Evolutionary conservation across 257 asterid genomes (phyloP).

Genomic region (Ehretia macrophylla): DNA sequence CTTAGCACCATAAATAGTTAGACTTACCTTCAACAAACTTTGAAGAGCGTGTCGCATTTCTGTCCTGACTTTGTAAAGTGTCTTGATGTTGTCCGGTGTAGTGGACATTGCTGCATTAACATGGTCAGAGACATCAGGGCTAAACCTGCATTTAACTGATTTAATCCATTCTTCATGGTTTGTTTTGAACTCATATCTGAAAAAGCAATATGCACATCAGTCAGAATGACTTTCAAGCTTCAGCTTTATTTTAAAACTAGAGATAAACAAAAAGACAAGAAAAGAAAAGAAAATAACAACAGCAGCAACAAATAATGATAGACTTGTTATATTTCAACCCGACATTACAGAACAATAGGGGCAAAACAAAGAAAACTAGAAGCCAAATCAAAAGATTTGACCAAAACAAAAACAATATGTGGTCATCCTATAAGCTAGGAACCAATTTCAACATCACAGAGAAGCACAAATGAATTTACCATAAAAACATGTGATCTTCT

Average conservation of each 20-base stretch:
- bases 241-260: background rate
- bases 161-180: slow-evolving; percentile 86
- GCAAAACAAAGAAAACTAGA: too few species aligned
- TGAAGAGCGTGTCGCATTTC: slow-evolving; percentile 80
- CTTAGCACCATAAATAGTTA: background rate
- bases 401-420: too few species aligned
- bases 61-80: slow-evolving; percentile 66
- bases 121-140: slow-evolving; percentile 45
- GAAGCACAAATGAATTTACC: too few species aligned
- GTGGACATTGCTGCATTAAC: slow-evolving; percentile 53
- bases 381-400: too few species aligned
- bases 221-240: slow-evolving; percentile 3
- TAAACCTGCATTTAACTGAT: slow-evolving; percentile 66
- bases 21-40: slow-evolving; percentile 67
- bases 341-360: too few species aligned
- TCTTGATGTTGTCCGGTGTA: slow-evolving; percentile 60
- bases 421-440: too few species aligned
- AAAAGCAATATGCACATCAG: slow-evolving; percentile 14
- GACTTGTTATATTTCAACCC: too few species aligned
- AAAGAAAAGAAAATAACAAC: too few species aligned
- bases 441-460: too few species aligned
- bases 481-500: too few species aligned
- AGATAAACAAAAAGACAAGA: slow-evolving; percentile 1
- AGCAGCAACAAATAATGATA: too few species aligned
- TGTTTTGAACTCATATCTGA: slow-evolving; percentile 83